These are phyloP conservation scores for Candida tropicalis DNA, from an alignment of 1,139 yeast species.

Conservation along the genomic window DNA sequence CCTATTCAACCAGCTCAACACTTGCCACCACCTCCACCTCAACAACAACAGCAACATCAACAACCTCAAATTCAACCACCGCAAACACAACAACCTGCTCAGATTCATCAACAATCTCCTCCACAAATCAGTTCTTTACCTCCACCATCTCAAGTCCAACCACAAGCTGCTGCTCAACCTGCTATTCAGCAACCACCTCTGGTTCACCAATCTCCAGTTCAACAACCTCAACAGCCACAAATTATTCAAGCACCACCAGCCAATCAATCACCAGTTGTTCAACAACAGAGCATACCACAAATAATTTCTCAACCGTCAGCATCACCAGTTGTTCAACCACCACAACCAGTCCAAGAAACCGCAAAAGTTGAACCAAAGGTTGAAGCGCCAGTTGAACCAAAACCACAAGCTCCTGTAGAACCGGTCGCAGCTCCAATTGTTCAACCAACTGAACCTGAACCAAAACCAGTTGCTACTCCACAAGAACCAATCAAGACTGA, in stretches of 20 bases:
- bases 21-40: slow-evolving; percentile 14
- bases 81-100: slow-evolving; percentile 5
- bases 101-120: slow-evolving; percentile 5
- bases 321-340: slow-evolving; percentile 4
- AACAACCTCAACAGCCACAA: too few relatives aligned
- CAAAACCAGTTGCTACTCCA: slow-evolving; percentile 3
- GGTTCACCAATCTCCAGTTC: slow-evolving; percentile 3
- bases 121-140: slow-evolving; percentile 5
- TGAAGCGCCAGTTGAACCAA: neutral
- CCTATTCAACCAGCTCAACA: slow-evolving; percentile 9
- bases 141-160: slow-evolving; percentile 1
- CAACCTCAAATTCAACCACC: slow-evolving; percentile 6
- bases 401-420: neutral
- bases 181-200: slow-evolving; percentile 1
- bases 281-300: slow-evolving; percentile 1
- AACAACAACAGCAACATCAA: slow-evolving; percentile 17
- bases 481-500: neutral
- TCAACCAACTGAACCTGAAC: neutral
- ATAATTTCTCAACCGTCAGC: slow-evolving; percentile 1
- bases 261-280: slow-evolving; percentile 2
- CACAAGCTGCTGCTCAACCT: slow-evolving; percentile 1
- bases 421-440: neutral
- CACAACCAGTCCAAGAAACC: slow-evolving; percentile 8
- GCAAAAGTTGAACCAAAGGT: slow-evolving; percentile 1
- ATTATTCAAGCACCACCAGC: slow-evolving; percentile 1